phyloP scores from a whole-genome alignment of 75 land plant species.

The Isoetes taiwanensis region DNA sequence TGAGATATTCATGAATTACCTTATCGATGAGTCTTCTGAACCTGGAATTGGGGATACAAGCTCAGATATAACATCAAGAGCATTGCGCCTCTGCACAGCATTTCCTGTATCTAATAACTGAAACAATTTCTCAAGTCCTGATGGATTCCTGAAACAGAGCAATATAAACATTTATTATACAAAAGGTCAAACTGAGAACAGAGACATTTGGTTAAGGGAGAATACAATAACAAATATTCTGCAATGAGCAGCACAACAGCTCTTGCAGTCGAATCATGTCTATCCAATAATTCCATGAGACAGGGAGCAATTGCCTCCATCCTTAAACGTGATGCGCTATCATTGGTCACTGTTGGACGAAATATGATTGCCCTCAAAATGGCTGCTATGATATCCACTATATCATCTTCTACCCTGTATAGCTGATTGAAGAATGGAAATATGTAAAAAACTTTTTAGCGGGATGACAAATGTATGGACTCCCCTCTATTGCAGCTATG shows the following conservation, averaged over 20 bases:
- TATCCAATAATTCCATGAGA: conserved; percentile 53
- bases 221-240: conserved; percentile 65
- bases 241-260: conserved; percentile 57
- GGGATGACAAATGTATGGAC: background rate
- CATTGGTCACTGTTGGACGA: conserved; percentile 11
- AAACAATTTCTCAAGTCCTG: conserved; percentile 40
- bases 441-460: background rate
- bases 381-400: conserved; percentile 31
- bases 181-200: background rate
- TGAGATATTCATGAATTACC: conserved; percentile 14
- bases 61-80: conserved; percentile 51
- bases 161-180: background rate
- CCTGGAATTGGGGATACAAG: conserved; percentile 26
- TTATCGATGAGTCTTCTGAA: conserved; percentile 18
- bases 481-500: background rate
- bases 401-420: conserved; percentile 34
- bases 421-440: conserved; percentile 24
- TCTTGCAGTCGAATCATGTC: conserved; percentile 45
- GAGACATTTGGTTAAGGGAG: too few relatives aligned
- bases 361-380: conserved; percentile 48
- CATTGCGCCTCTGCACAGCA: conserved; percentile 45
- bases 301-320: conserved; percentile 38
- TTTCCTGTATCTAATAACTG: conserved; percentile 40
- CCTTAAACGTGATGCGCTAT: conserved; percentile 3
- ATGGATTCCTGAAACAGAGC: conserved; percentile 28